Conservation (phyloP, 2,329 filamentous ascomycete genomes). For the Talaromyces pinophilus region DNA sequence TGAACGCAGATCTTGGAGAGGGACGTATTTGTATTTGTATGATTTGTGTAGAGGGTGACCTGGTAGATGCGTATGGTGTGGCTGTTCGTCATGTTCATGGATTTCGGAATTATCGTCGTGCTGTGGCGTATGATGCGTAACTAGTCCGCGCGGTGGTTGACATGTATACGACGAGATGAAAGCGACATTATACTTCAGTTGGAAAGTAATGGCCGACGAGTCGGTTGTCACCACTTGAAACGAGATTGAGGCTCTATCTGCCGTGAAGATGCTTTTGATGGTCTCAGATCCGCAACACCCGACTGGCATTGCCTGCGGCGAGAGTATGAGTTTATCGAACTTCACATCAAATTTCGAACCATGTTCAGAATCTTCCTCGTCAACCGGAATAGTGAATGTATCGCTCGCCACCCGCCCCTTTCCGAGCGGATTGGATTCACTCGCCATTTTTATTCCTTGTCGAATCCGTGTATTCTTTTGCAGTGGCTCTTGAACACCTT, state of each 20-base stretch:
- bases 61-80: slow-evolving; percentile 34
- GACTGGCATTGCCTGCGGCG: slow-evolving; percentile 1
- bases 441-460: slow-evolving; percentile 41
- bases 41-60: slow-evolving; percentile 43
- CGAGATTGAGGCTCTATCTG: slow-evolving; percentile 30
- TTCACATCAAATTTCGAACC: slow-evolving; percentile 27
- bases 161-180: slow-evolving; percentile 60
- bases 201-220: slow-evolving; percentile 34
- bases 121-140: slow-evolving; percentile 19
- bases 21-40: slow-evolving; percentile 37
- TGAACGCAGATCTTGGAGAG: slow-evolving; percentile 30
- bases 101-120: not conserved
- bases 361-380: slow-evolving; percentile 29
- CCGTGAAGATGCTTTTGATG: slow-evolving; percentile 26
- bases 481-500: slow-evolving; percentile 30
- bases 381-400: slow-evolving; percentile 43
- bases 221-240: slow-evolving; percentile 27
- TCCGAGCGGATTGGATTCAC: slow-evolving; percentile 45
- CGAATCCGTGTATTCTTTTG: slow-evolving; percentile 44
- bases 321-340: slow-evolving; percentile 5
- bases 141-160: slow-evolving; percentile 45
- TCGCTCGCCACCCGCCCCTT: slow-evolving; percentile 40
- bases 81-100: not conserved
- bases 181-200: slow-evolving; percentile 53
- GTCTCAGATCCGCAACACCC: slow-evolving; percentile 24